A percentile compares a stretch with the other conserved stretches of the same genome.
Conservation (phyloP, 192 early-diverging fungal genomes). For the Backusella parvicylindrica region DNA sequence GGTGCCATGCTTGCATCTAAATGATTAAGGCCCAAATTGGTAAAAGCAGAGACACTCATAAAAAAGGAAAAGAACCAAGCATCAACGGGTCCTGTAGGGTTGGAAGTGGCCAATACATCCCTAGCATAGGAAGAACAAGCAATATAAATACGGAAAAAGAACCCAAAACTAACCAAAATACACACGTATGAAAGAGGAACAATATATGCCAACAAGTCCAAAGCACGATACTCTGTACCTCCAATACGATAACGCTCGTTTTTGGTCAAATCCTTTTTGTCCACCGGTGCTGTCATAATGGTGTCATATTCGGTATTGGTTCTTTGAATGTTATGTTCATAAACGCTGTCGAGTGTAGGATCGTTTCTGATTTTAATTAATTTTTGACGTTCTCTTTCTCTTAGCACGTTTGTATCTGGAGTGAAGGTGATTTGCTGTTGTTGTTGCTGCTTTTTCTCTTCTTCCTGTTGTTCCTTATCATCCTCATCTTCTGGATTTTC, state of each 20-base stretch:
- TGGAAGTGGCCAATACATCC: conserved; percentile 18
- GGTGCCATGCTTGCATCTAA: conserved; percentile 31
- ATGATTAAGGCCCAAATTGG: conserved; percentile 27
- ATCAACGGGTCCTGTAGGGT: conserved; percentile 13
- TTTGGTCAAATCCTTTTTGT: conserved; percentile 19
- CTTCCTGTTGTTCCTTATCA: not conserved
- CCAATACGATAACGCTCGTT: conserved; percentile 29
- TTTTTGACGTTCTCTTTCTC: conserved; percentile 2
- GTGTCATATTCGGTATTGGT: not conserved
- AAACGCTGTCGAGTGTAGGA: not conserved
- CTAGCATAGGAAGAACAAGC: conserved; percentile 22
- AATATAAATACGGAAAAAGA: conserved; percentile 28
- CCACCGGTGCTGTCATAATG: conserved; percentile 9
- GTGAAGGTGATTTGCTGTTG: conserved; percentile 5
- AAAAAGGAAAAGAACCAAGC: conserved; percentile 35
- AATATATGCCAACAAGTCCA: conserved; percentile 22
- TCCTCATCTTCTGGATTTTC: not conserved
- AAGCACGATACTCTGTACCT: conserved; percentile 31
- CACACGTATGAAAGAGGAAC: conserved; percentile 25
- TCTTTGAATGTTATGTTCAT: not conserved
- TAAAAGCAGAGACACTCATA: conserved; percentile 16
- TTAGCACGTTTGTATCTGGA: not conserved
- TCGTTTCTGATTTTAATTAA: not conserved
- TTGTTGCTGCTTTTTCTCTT: not conserved
- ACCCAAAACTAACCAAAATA: conserved; percentile 12